phyloP scores from a whole-genome alignment of 1,284 basidiomycete genomes.

The Irpex lacteus region DNA sequence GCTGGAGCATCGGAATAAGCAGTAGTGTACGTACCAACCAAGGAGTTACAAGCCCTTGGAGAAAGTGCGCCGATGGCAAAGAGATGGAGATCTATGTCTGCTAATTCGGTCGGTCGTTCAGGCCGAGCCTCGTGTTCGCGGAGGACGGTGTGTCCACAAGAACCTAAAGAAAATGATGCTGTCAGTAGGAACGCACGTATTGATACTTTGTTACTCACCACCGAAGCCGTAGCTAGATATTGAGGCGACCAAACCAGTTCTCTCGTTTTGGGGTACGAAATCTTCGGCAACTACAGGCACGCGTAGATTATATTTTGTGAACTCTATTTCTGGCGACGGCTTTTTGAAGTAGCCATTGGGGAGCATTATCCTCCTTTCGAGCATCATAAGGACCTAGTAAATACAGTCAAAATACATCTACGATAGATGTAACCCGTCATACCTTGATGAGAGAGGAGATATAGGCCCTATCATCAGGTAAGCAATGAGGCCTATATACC shows the following conservation, averaged over 20 bases:
- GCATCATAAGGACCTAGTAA: constrained; percentile 35
- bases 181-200: constrained; percentile 11
- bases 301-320: constrained; percentile 27
- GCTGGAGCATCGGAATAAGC: constrained; percentile 15
- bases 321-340: constrained; percentile 34
- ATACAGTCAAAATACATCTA: not conserved
- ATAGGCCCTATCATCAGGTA: not conserved
- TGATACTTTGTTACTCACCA: constrained; percentile 21
- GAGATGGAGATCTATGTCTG: not conserved
- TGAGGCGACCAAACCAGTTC: constrained; percentile 27
- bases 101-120: not conserved
- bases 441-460: not conserved
- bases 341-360: constrained; percentile 33
- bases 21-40: not conserved
- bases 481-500: not conserved
- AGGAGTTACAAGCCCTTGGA: not conserved
- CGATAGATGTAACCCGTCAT: not conserved
- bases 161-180: constrained; percentile 31
- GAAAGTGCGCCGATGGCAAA: not conserved
- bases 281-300: constrained; percentile 17
- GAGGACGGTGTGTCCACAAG: constrained; percentile 35
- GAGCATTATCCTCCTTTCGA: constrained; percentile 31
- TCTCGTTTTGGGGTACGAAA: constrained; percentile 15
- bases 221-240: constrained; percentile 40
- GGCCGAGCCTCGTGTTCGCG: not conserved